Percentiles rank a stretch among this genome's conserved stretches.
These are phyloP conservation scores for Alternaria angustiovoidea DNA, from an alignment of 2,329 filamentous ascomycete genomes.

Conservation along the genomic window DNA sequence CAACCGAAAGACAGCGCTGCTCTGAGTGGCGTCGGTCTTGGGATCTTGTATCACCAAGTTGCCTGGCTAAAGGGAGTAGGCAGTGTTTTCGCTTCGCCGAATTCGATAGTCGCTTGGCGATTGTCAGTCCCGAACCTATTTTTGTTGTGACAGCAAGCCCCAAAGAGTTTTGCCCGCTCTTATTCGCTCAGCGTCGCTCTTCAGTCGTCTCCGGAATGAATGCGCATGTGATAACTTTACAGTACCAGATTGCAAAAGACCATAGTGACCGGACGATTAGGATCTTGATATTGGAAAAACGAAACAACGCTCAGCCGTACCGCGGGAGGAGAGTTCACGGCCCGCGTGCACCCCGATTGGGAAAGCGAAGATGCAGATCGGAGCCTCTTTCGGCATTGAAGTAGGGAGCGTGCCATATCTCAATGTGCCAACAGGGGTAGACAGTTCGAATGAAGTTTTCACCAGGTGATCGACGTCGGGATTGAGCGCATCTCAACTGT, in stretches of 20 bases:
- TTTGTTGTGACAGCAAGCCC: background rate
- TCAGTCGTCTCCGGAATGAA: background rate
- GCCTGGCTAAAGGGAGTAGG: background rate
- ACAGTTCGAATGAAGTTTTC: background rate
- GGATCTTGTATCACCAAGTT: background rate
- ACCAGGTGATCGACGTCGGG: constrained; percentile 2
- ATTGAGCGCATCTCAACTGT: constrained; percentile 1
- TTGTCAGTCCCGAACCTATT: background rate
- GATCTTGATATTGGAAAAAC: constrained; percentile 6
- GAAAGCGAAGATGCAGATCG: constrained; percentile 5
- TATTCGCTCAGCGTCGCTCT: background rate
- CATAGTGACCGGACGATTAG: background rate
- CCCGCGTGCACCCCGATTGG: background rate
- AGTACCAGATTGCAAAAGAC: background rate
- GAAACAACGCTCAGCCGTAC: background rate
- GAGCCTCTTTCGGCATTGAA: background rate
- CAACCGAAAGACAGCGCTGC: background rate
- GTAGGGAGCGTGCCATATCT: background rate
- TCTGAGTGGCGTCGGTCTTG: background rate
- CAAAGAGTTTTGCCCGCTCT: background rate
- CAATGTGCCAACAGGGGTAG: constrained; percentile 1
- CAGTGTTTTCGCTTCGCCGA: background rate
- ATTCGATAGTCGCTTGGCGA: background rate
- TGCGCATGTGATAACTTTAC: background rate
- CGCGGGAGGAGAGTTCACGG: constrained; percentile 2